Evolutionary conservation across 345 rosid species (phyloP), one percentile per base, ranked within the genome.

Genomic region (Populus pruinosa): DNA sequence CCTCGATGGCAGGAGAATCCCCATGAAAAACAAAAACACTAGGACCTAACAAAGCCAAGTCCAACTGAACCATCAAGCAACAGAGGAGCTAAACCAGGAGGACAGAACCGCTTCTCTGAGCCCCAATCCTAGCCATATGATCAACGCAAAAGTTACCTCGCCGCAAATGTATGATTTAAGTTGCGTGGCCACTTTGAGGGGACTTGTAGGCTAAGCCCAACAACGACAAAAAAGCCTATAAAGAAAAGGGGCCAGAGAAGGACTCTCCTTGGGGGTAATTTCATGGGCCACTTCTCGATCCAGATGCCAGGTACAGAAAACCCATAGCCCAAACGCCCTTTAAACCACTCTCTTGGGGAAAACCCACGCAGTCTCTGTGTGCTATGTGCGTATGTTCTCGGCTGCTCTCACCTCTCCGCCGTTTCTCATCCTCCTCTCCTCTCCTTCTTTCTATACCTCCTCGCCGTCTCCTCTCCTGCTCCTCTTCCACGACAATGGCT

Each of bases 381-480:
- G 82, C 82, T 74, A 35, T 44, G 44, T 38, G 20, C 64, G 0
- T 53, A 53, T 20, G 59, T 27, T 31, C 82, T 53, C 61, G 75
- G 25, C 59, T 29, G 13, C 39, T 70, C 67, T 0, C 76, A 65
- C 73, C 25, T 31, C 81, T 59, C 65, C 76, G 25, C 59, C 35
- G 13, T 36, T 69, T 38, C 73, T 36, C 73, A 78, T 29, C 71
- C 8, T 65, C 79, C 31, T 8, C 69, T 76, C 71, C n/a, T 82
- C 62, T 12, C 69, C 44, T 44, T 76, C 75, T 74, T n/a, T 65
- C 11, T 69, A 80, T 69, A 69, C 59, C 67, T 8, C 27, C 80
- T 23, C 35, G 50, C 76, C 47, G 25, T 79, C 83, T 29, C 39
- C 77, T 33, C 73, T 84, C 79, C 76, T 75, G 76, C 71, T 72